Base-by-base conservation (phyloP, 2,329 filamentous ascomycete genomes). In the Aspergillus nomiae region DNA sequence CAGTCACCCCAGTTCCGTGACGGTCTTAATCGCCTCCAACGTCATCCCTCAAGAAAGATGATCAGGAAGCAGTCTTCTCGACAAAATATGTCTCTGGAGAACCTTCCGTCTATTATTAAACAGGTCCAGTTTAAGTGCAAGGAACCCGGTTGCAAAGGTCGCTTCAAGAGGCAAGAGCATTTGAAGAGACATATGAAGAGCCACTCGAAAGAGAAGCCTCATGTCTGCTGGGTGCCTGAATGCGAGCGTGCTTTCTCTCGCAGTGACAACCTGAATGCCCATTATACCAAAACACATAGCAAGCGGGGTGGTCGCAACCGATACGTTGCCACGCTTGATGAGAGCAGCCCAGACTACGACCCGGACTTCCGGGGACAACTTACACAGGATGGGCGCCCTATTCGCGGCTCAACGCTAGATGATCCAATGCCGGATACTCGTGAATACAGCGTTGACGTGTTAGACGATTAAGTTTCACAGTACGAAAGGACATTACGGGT, bases 101-200 rank as follows among this genome's bases (percentile, higher is more conserved):
- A 75, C 56, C 61, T 79, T 3, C 77, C 77, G 0, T 67, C 75
- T 0, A 75, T 78, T 50, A 78, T 79, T 51, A 77, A 77, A 56
- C 74, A 78, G 70, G 74, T 82, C 2, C 76, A 77, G 38, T 78
- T 80, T 67, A 74, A 76, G 65, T 79, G 81, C 73, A 74, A 76
- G 46, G 75, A 78, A 54, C 74, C 76, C 2, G 79, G 78, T 9
- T 83, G 81, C 67, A 76, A 76, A 60, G 78, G 78, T 9, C 77
- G 77, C 6, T 84, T 84, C 69, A 81, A 82, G 72, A 71, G 82
- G 55, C 80, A 82, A 63, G 82, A 84, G 65, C 82, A 84, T 61
- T 71, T 83, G 21, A 82, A 83, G 71, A 73, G 82, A 12, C 82
- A 84, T 67, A 78, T 80, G 73, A 80, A 78, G 69, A 82, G 77